Conservation (phyloP, 169 alveolate species). For the Cryptosporidium andersoni region DNA sequence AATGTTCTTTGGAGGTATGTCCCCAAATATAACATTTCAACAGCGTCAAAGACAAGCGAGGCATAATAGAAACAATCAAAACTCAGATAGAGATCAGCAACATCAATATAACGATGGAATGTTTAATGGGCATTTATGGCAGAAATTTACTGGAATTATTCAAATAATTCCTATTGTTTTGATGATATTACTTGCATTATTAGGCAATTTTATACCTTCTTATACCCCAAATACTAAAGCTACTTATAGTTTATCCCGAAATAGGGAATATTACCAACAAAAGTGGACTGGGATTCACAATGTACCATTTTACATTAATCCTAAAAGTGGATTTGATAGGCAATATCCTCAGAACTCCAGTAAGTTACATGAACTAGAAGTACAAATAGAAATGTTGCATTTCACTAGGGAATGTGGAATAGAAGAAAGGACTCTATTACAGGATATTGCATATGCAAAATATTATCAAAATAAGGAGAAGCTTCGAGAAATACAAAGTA, state of each 20-base stretch:
- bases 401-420: conserved; percentile 65
- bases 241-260: conserved; percentile 22
- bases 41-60: conserved; percentile 4
- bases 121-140: conserved; percentile 11
- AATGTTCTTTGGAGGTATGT: conserved; percentile 80
- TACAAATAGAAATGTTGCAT: conserved; percentile 49
- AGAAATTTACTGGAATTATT: conserved; percentile 38
- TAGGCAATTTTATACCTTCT: conserved; percentile 60
- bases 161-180: conserved; percentile 36
- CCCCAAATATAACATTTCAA: conserved; percentile 46
- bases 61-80: background rate
- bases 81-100: background rate
- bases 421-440: conserved; percentile 52
- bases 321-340: conserved; percentile 26
- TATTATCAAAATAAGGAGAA: conserved; percentile 48
- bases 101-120: conserved; percentile 6
- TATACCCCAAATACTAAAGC: conserved; percentile 33
- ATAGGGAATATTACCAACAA: conserved; percentile 30
- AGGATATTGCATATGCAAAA: conserved; percentile 65
- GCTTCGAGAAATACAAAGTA: conserved; percentile 40
- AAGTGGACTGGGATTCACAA: conserved; percentile 65
- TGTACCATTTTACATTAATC: conserved; percentile 24
- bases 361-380: conserved; percentile 51
- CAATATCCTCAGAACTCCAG: conserved; percentile 45
- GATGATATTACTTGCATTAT: conserved; percentile 34